These are phyloP conservation scores for Xylaria intraflava DNA, from an alignment of 495 filamentous ascomycete species.

Conservation along the genomic window DNA sequence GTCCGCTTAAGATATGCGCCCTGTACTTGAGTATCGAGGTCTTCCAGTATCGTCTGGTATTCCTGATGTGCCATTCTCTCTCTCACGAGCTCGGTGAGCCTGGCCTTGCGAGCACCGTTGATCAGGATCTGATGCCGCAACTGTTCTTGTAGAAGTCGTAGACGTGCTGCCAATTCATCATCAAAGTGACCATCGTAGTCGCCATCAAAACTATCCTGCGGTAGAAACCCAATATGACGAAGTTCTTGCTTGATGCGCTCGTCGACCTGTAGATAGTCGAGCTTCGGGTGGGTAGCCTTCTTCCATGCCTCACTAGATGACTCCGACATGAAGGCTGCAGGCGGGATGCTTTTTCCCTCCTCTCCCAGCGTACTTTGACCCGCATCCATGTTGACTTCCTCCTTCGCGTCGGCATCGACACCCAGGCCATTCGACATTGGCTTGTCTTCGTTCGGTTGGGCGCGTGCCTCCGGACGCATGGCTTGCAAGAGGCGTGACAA, in stretches of 20 bases:
- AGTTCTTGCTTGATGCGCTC: conserved; percentile 87
- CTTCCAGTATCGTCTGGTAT: conserved; percentile 92
- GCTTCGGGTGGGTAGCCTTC: conserved; percentile 53
- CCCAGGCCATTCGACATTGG: conserved; percentile 51
- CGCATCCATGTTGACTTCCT: conserved; percentile 43
- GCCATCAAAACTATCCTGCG: conserved; percentile 51
- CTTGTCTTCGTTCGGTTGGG: conserved; percentile 51
- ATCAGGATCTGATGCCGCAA: conserved; percentile 72
- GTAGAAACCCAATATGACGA: conserved; percentile 85
- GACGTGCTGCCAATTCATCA: conserved; percentile 85
- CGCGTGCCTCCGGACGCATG: conserved; percentile 74
- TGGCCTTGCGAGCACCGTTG: conserved; percentile 83
- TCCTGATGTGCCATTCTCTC: conserved; percentile 93
- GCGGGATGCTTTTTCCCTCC: conserved; percentile 46
- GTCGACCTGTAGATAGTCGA: conserved; percentile 79
- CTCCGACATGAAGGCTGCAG: conserved; percentile 73
- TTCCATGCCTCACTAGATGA: conserved; percentile 54
- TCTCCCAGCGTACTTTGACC: conserved; percentile 29
- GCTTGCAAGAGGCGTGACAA: conserved; percentile 75
- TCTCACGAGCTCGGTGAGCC: conserved; percentile 76
- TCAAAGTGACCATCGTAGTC: conserved; percentile 88
- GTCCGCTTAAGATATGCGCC: conserved; percentile 93
- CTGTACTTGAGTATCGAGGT: conserved; percentile 92
- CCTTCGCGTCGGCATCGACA: conserved; percentile 48
- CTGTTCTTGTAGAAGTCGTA: conserved; percentile 75